Percentiles rank a stretch among this genome's conserved stretches.
phyloP scores from a whole-genome alignment of 2,329 filamentous ascomycete species.

The Arthroderma sp. region DNA sequence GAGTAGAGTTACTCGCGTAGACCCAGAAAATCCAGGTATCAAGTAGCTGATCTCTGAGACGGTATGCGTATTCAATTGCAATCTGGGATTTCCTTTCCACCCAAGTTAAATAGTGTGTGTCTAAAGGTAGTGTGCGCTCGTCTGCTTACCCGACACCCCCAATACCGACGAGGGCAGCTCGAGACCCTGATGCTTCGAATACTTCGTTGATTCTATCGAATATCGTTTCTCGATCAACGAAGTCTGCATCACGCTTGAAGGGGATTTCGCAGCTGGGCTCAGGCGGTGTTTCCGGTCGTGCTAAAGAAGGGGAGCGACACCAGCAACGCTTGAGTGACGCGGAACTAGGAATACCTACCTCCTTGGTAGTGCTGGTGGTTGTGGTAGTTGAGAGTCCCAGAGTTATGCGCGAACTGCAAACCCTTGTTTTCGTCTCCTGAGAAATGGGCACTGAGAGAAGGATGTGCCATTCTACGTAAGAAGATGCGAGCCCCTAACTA shows the following conservation, averaged over 20 bases:
- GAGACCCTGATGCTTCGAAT: not conserved
- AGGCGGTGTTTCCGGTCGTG: conserved; percentile 8
- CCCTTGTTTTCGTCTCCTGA: not conserved
- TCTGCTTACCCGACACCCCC: conserved; percentile 26
- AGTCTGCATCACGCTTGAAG: conserved; percentile 15
- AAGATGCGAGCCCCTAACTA: no score
- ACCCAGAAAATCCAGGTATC: conserved; percentile 22
- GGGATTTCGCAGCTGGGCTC: conserved; percentile 19
- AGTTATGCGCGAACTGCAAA: not conserved
- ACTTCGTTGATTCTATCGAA: not conserved
- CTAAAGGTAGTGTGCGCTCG: not conserved
- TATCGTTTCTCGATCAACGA: conserved; percentile 4
- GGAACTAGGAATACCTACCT: not conserved
- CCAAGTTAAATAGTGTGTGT: not conserved
- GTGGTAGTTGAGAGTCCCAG: not conserved
- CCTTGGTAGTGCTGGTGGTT: not conserved
- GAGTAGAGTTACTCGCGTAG: conserved; percentile 16
- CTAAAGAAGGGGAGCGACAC: not conserved
- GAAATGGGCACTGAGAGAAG: not conserved
- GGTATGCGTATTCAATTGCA: conserved; percentile 20
- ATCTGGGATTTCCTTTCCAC: conserved; percentile 22
- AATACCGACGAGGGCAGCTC: conserved; percentile 26
- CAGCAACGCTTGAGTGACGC: not conserved
- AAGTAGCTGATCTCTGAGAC: conserved; percentile 13
- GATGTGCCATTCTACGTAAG: not conserved